A percentile compares a stretch with the other conserved stretches of the same genome.
phyloP scores from a whole-genome alignment of 768 basidiomycete species.

The Tephrocybe sp. region DNA sequence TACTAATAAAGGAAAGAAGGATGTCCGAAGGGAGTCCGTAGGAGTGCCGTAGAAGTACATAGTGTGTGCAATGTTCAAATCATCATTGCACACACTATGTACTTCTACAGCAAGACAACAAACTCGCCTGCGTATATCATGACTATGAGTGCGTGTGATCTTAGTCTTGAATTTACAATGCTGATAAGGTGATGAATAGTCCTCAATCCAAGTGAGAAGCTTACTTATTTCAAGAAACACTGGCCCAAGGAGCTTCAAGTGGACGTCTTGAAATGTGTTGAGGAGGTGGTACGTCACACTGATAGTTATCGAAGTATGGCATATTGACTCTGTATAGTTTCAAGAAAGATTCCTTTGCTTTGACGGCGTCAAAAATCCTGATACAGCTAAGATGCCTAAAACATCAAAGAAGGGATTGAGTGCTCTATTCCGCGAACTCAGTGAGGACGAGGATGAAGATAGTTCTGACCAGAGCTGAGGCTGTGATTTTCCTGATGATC shows the following conservation, averaged over 20 bases:
- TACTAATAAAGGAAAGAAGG: too few species aligned
- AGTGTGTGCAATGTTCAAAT: too few species aligned
- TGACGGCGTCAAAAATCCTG: neutral
- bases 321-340: neutral
- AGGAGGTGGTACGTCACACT: conserved; percentile 12
- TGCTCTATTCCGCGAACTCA: neutral
- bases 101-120: too few species aligned
- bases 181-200: too few species aligned
- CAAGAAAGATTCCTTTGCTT: neutral
- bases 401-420: neutral
- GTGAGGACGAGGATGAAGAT: neutral
- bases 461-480: neutral
- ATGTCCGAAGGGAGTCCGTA: too few species aligned
- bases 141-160: too few species aligned
- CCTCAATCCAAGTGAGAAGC: conserved; percentile 23
- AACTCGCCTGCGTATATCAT: too few species aligned
- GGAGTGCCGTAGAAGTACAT: too few species aligned
- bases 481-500: neutral
- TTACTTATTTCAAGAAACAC: conserved; percentile 23
- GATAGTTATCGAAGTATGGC: too few species aligned
- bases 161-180: too few species aligned
- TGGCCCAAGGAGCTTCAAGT: conserved; percentile 22
- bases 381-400: neutral
- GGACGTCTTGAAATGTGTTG: conserved; percentile 13
- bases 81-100: too few species aligned